Conservation (phyloP, 768 basidiomycete species). For the Ramaria rubella region DNA sequence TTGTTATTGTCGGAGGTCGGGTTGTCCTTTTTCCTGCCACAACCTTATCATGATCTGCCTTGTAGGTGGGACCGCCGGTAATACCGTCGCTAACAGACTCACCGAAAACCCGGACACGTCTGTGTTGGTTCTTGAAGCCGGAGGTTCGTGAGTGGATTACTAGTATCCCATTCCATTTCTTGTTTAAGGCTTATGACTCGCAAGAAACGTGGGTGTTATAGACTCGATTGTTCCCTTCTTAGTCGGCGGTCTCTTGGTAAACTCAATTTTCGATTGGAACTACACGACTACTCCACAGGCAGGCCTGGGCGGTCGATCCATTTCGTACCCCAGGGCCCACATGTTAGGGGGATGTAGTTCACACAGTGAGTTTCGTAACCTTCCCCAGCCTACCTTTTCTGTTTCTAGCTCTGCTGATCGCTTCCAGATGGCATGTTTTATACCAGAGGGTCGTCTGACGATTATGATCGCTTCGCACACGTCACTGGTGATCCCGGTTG, state of each 20-base stretch:
- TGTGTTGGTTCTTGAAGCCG: slow-evolving; percentile 17
- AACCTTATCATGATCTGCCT: slow-evolving; percentile 10
- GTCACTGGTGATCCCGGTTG: no score
- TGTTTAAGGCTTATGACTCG: not conserved
- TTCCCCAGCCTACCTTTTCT: not conserved
- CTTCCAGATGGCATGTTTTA: slow-evolving; percentile 22
- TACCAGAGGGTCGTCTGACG: slow-evolving; percentile 19
- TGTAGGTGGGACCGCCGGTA: slow-evolving; percentile 16
- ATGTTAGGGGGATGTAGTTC: slow-evolving; percentile 23
- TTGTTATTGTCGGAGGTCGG: slow-evolving; percentile 1
- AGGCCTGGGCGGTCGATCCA: slow-evolving; percentile 14
- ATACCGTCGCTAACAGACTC: slow-evolving; percentile 15
- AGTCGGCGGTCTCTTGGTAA: not conserved
- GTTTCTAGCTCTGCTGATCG: not conserved
- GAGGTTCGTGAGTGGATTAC: slow-evolving; percentile 4
- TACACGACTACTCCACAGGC: slow-evolving; percentile 11
- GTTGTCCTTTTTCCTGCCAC: not conserved
- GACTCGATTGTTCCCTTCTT: not conserved
- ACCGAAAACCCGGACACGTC: slow-evolving; percentile 8
- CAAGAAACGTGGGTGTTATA: not conserved
- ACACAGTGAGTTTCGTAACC: slow-evolving; percentile 17
- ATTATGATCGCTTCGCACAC: no score
- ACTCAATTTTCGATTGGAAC: not conserved
- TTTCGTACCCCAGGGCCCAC: slow-evolving; percentile 19
- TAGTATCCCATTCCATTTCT: not conserved